phyloP scores from a whole-genome alignment of 306 rosid genomes.

The Amphicarpaea edgeworthii region DNA sequence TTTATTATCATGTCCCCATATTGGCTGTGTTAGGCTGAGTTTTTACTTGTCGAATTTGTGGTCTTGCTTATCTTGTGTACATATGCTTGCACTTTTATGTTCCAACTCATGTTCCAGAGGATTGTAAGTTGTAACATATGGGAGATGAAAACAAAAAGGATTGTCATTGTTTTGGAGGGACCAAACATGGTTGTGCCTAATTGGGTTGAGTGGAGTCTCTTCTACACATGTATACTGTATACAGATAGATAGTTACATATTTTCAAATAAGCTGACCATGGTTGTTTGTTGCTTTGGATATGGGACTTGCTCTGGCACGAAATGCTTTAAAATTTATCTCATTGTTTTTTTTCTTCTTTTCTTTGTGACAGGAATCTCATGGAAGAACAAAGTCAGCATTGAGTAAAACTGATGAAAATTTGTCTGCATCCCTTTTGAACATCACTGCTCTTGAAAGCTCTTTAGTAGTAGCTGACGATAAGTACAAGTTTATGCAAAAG shows the following conservation, averaged over 20 bases:
- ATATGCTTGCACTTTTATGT: neutral
- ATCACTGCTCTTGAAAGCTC: constrained; percentile 81
- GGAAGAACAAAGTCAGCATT: constrained; percentile 66
- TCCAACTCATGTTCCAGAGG: neutral
- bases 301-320: too few relatives aligned
- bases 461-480: constrained; percentile 75
- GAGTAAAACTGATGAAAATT: constrained; percentile 72
- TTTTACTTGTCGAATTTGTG: neutral
- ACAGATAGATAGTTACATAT: neutral
- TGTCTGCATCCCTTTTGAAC: constrained; percentile 79
- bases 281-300: too few relatives aligned
- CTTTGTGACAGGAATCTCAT: constrained; percentile 75
- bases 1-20: neutral
- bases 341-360: neutral
- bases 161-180: constrained; percentile 21
- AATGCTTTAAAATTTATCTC: neutral
- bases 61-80: neutral
- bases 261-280: too few relatives aligned
- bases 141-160: constrained; percentile 29
- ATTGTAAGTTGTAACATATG: constrained; percentile 26
- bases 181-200: neutral
- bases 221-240: constrained; percentile 1
- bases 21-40: neutral
- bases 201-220: constrained; percentile 3
- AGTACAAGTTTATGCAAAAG: constrained; percentile 87